phyloP scores from a whole-genome alignment of 345 rosid genomes.

The Sonneratia caseolaris region DNA sequence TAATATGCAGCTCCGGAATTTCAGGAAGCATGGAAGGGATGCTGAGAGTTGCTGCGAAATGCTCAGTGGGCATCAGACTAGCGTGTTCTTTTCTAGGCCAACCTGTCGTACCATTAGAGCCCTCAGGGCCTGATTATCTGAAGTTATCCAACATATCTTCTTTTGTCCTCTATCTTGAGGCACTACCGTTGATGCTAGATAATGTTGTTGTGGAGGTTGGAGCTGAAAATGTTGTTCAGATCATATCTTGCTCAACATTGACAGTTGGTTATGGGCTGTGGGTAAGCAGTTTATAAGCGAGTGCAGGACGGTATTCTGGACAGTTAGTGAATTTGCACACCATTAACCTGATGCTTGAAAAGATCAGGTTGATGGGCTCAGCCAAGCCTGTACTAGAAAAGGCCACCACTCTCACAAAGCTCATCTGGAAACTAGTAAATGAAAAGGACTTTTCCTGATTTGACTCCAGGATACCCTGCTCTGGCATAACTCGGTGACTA shows the following conservation, averaged over 20 bases:
- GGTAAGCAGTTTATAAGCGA: constrained; percentile 30
- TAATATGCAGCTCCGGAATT: constrained; percentile 33
- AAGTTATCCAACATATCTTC: constrained; percentile 31
- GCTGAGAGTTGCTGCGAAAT: background rate
- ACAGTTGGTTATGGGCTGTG: constrained; percentile 37
- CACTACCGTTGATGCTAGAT: constrained; percentile 30
- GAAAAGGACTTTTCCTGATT: background rate
- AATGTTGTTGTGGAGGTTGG: constrained; percentile 39
- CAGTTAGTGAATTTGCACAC: constrained; percentile 46
- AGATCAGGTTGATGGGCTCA: constrained; percentile 19
- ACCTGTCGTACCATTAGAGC: background rate
- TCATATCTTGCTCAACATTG: constrained; percentile 32
- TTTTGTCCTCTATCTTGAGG: constrained; percentile 9
- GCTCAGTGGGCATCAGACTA: background rate
- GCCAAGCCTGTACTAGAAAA: constrained; percentile 21
- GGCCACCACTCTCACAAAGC: constrained; percentile 27
- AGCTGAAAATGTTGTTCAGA: constrained; percentile 40
- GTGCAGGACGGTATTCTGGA: constrained; percentile 36
- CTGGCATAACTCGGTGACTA: constrained; percentile 4
- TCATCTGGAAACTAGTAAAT: constrained; percentile 7
- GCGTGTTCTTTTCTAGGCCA: background rate
- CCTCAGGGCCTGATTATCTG: constrained; percentile 48
- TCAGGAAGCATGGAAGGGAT: background rate
- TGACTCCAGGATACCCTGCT: background rate
- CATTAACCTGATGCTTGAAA: constrained; percentile 46